Percentiles rank a stretch among this genome's conserved stretches.
Evolutionary conservation across 176 grass and related monocot genomes (phyloP).

Genomic region (Musa schizocarpa): DNA sequence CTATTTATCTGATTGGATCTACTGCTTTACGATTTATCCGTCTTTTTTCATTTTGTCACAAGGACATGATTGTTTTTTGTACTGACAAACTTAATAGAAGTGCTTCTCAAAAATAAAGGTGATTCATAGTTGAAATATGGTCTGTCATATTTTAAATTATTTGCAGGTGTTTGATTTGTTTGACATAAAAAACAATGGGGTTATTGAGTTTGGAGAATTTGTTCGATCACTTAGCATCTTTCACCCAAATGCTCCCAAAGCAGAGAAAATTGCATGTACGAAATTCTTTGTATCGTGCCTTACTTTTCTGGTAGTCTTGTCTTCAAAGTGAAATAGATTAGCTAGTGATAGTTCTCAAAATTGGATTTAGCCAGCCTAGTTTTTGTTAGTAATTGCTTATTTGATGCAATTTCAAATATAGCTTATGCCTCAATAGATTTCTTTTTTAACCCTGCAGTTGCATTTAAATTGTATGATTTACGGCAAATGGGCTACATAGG

Average conservation of each 20-base stretch:
- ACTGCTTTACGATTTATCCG: neutral
- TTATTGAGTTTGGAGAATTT: conserved; percentile 48
- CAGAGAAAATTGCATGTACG: conserved; percentile 45
- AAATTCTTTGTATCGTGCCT: too few species aligned
- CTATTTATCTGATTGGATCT: neutral
- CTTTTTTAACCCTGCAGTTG: conserved; percentile 34
- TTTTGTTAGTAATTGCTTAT: too few species aligned
- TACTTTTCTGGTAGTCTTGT: neutral
- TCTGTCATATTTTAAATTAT: neutral
- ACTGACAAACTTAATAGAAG: too few species aligned
- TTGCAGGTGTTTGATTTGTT: conserved; percentile 49
- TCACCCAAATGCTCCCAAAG: conserved; percentile 39
- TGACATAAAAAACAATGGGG: conserved; percentile 43
- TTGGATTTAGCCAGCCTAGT: too few species aligned
- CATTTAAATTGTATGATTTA: conserved; percentile 75
- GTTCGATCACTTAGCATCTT: conserved; percentile 37
- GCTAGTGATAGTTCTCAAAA: too few species aligned
- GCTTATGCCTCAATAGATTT: neutral
- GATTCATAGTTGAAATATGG: neutral
- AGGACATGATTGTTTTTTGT: neutral
- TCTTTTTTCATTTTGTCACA: neutral
- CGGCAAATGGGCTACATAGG: conserved; percentile 69
- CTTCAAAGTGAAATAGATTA: neutral
- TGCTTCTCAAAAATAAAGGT: neutral
- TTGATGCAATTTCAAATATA: neutral